Evolutionary conservation across 2,329 filamentous ascomycete species (phyloP), one percentile per base, ranked within the genome.

Genomic region (Trichoderma pleuroti): DNA sequence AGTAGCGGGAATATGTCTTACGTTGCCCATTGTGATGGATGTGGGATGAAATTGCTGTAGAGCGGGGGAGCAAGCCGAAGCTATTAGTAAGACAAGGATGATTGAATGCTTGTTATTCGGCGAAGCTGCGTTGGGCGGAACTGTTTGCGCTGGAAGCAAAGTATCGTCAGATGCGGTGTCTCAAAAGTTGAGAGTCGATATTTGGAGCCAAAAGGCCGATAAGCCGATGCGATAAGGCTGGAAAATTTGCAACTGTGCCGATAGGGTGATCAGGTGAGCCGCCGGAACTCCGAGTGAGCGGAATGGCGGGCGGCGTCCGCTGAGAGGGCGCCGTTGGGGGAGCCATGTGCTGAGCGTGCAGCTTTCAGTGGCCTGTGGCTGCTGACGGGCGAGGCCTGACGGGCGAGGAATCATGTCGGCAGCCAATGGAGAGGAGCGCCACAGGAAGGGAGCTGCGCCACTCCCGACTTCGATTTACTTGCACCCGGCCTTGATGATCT

Each of bases 1-100:
- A 42, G 36, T 28, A 30, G 62, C 42, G 30, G 56, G 54, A 61
- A 52, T 14, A 12, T 34, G 64, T 64, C 30, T 70, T 77, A 81
- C 79, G 79, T 81, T 81, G 74, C 79, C 79, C 79, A 81, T 81
- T 61, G 64, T 74, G 65, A 39, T 49, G 49, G 60, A 70, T 70
- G 56, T 21, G 60, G 21, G 39, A 59, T 21, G 14, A 59, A 32
- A 39, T 28, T 4, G 61, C 7, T 12, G 30, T 18, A 49, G 14
- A 64, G 46, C 46, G 59, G 59, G 34, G 24, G 8, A 18, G 12
- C 11, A 46, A 14, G 26, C n/a, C 36, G 24, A 63, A 3, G 46
- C 46, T 42, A 7, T 18, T 36, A 16, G 57, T 12, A 14, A 12
- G 54, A 63, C 14, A 12, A 12, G 21, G 54, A n/a, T 42, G 49